Percentiles rank a stretch among this genome's conserved stretches.
Conservation (phyloP, 176 grass and related monocot species). For the Oryza officinalis region DNA sequence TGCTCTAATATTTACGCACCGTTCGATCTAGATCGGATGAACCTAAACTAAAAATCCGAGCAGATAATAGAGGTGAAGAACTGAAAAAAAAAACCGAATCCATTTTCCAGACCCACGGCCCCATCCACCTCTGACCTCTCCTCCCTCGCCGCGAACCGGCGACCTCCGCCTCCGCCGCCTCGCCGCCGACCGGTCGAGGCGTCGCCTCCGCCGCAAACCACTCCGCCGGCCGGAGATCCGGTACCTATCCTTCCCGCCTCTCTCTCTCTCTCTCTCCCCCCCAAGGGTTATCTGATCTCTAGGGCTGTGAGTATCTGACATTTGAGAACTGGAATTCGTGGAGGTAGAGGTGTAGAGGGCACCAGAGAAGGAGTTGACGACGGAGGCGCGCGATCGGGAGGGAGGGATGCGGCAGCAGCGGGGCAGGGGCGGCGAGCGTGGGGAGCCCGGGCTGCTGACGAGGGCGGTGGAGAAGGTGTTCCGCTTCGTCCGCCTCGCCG, state of each 20-base stretch:
- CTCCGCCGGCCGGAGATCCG: background rate
- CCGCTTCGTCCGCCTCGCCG: conserved; percentile 81
- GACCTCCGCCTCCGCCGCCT: too few species aligned
- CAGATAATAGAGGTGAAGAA: background rate
- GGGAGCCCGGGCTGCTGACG: conserved; percentile 51
- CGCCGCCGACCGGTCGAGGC: background rate
- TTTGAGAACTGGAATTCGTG: background rate
- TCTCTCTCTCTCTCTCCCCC: too few species aligned
- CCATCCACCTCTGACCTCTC: background rate
- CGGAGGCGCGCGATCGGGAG: background rate
- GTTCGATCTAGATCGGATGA: conserved; percentile 27
- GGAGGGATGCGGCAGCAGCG: conserved; percentile 50
- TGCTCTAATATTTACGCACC: background rate
- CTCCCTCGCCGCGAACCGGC: too few species aligned
- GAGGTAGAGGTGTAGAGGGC: background rate
- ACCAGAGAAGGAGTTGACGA: background rate
- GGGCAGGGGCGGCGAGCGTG: conserved; percentile 19
- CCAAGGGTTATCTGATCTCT: background rate
- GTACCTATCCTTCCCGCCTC: background rate
- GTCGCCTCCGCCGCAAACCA: background rate
- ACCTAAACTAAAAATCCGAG: background rate
- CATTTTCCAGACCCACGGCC: background rate
- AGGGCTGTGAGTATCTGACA: background rate
- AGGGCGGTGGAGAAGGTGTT: conserved; percentile 72
- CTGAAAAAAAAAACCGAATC: background rate